Evolutionary conservation across 2,329 filamentous ascomycete genomes (phyloP), one percentile per base, ranked within the genome.

Genomic region (Hymenoscyphus linearis): DNA sequence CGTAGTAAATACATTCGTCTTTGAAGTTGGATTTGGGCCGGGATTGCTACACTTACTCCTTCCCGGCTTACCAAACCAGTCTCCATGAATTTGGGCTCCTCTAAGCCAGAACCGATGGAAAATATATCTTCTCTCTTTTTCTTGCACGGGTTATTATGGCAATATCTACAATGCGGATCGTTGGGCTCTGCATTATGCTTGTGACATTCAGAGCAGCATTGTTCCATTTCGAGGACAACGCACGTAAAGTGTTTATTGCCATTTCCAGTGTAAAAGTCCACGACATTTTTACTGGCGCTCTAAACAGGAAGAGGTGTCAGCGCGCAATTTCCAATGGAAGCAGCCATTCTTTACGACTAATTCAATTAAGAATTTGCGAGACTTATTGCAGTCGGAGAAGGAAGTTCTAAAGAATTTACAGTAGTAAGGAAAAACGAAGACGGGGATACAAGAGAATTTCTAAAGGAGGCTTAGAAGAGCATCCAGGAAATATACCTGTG

Each of bases 261-360:
- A 31, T 53, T 53, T n/a, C 27, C n/a, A 53, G 52, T 53, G 16
- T 53, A 53, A n/a, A 53, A 53, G 16, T 53, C 52, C 2, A 53
- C 52, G 18, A 53, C 25, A 14, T 47, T 47, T n/a, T 36, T 44
- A 18, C 55, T 44, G 10, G 55, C 34, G 34, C 22, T 40, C 55
- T 44, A 25, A 26, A 25, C 3, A 27, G 18, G 13, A 40, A 40
- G 12, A 10, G 14, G 25, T 31, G 25, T 40, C 22, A 35, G 27
- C 12, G 25, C 12, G n/a, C n/a, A n/a, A n/a, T n/a, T n/a, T n/a
- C n/a, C n/a, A n/a, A n/a, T n/a, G n/a, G n/a, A n/a, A n/a, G n/a
- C n/a, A n/a, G n/a, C n/a, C n/a, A n/a, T n/a, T n/a, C n/a, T n/a
- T n/a, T n/a, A n/a, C n/a, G n/a, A n/a, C n/a, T n/a, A n/a, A n/a